A percentile compares a stretch with the other conserved stretches of the same genome.
Conservation (phyloP, 2,329 filamentous ascomycete species). For the Fusarium citri region DNA sequence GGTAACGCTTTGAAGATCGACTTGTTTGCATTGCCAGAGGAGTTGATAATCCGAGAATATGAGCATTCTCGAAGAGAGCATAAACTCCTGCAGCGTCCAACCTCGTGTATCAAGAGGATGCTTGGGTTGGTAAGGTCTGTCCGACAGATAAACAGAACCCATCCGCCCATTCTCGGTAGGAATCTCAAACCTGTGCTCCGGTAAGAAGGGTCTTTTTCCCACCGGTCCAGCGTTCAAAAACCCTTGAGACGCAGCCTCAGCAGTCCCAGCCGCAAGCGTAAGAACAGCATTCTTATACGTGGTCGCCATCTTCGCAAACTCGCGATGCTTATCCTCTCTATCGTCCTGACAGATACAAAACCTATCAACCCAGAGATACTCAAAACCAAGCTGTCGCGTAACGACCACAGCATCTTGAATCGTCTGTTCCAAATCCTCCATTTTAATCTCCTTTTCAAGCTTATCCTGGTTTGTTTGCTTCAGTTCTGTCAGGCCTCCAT, state of each 20-base stretch:
- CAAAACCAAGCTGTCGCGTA: rapidly evolving
- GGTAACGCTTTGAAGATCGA: rapidly evolving
- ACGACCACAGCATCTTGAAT: neutral
- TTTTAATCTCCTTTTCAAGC: rapidly evolving
- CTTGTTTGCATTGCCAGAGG: neutral
- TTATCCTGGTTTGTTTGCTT: rapidly evolving
- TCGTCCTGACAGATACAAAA: slow-evolving; percentile 6
- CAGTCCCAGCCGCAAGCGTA: neutral
- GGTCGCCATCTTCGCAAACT: neutral
- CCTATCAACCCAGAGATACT: slow-evolving; percentile 3
- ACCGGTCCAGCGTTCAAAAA: rapidly evolving
- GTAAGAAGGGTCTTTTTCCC: rapidly evolving
- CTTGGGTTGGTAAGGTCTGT: rapidly evolving
- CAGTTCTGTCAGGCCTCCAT: rapidly evolving
- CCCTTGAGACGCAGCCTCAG: neutral
- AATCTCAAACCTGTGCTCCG: rapidly evolving
- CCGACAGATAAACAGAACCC: neutral
- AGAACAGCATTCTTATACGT: neutral
- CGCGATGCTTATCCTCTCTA: rapidly evolving
- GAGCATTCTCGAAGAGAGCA: neutral
- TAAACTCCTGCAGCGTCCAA: neutral
- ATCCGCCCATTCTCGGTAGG: rapidly evolving
- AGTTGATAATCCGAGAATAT: slow-evolving; percentile 5
- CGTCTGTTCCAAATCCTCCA: neutral
- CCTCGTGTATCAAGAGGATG: neutral